phyloP scores from a whole-genome alignment of 164 flowering plant species.

The Aristolochia fimbriata region DNA sequence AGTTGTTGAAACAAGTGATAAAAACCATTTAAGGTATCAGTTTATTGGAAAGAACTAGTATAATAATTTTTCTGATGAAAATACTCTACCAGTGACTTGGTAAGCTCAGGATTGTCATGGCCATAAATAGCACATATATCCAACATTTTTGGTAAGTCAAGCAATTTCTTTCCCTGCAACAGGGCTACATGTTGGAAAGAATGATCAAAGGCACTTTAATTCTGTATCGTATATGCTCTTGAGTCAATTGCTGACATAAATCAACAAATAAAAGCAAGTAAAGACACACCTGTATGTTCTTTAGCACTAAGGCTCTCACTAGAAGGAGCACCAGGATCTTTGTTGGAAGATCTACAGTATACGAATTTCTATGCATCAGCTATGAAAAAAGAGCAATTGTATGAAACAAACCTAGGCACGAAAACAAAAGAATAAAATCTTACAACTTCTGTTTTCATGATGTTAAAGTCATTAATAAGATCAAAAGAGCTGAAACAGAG shows the following conservation, averaged over 20 bases:
- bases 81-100: constrained; percentile 51
- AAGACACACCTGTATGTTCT: constrained; percentile 65
- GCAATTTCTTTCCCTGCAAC: constrained; percentile 87
- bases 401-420: neutral
- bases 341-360: constrained; percentile 67
- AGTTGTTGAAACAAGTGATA: neutral
- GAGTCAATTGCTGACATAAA: too few relatives aligned
- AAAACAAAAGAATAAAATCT: neutral
- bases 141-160: constrained; percentile 80
- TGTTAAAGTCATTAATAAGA: neutral
- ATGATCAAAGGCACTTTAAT: constrained; percentile 21
- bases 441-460: neutral
- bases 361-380: neutral
- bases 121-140: constrained; percentile 95
- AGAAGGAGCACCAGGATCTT: constrained; percentile 69
- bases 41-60: neutral
- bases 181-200: constrained; percentile 45
- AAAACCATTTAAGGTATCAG: neutral
- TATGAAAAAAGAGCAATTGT: neutral
- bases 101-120: constrained; percentile 77
- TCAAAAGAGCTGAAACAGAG: neutral
- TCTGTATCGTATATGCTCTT: neutral
- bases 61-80: constrained; percentile 1
- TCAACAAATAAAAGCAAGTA: constrained; percentile 4
- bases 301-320: constrained; percentile 55